Evolutionary conservation across 139 green algal genomes (phyloP).

Genomic region (Asterochloris erici): DNA sequence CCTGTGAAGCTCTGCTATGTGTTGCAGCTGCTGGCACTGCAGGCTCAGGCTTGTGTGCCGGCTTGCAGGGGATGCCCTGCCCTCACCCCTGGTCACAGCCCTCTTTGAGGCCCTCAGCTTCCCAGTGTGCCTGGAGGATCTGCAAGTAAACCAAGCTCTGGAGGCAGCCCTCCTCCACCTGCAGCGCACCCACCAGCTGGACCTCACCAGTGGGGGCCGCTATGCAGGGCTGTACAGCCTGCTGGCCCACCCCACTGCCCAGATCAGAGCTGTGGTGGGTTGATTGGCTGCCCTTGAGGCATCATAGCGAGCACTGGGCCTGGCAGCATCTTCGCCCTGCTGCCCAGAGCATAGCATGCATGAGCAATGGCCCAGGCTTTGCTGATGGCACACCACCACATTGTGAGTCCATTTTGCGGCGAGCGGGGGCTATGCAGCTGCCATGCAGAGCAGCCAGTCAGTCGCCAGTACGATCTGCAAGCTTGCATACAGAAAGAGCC

Average conservation of each 20-base stretch:
- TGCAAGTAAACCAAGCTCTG: slow-evolving; percentile 23
- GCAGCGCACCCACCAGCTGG: slow-evolving; percentile 27
- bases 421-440: too few relatives aligned
- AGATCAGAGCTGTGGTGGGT: slow-evolving; percentile 26
- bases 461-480: too few relatives aligned
- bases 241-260: slow-evolving; percentile 24
- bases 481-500: too few relatives aligned
- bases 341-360: too few relatives aligned
- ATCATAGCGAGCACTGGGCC: too few relatives aligned
- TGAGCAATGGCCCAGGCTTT: too few relatives aligned
- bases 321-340: too few relatives aligned
- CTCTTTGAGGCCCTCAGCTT: slow-evolving; percentile 38
- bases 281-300: too few relatives aligned
- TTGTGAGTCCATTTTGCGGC: too few relatives aligned
- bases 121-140: slow-evolving; percentile 21
- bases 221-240: slow-evolving; percentile 33
- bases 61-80: slow-evolving; percentile 13
- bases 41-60: not conserved
- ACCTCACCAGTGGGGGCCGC: slow-evolving; percentile 17
- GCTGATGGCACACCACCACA: too few relatives aligned
- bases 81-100: slow-evolving; percentile 7
- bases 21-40: not conserved
- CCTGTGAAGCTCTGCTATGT: too few relatives aligned
- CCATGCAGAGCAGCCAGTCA: too few relatives aligned
- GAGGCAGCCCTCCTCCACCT: slow-evolving; percentile 26